Evolutionary conservation across 2,329 filamentous ascomycete species (phyloP), one percentile per base, ranked within the genome.

Genomic region (Fusarium sp.): DNA sequence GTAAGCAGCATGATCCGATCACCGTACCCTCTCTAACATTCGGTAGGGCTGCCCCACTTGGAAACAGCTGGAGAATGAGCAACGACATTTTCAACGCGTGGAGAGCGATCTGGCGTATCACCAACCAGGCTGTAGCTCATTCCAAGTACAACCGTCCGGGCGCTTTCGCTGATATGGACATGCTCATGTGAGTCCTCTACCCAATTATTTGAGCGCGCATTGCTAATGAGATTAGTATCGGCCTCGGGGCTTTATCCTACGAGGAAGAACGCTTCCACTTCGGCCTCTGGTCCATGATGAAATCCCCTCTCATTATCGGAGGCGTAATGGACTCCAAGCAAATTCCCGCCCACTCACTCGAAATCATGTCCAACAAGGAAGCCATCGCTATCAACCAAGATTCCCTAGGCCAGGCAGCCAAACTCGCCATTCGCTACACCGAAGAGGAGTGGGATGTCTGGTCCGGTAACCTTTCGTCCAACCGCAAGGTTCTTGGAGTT

Each of bases 321-420:
- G 82, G 80, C 2, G 81, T 80, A 0, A 75, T 85, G 49, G 80
- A 82, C 27, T 74, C 78, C 13, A 72, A 73, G 0, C 59, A 81
- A 5, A 82, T 84, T 0, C 78, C 80, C 2, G 59, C 75, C 0
- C 74, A 76, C 1, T 85, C 84, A 0, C 71, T 86, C 16, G 76
- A 77, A 8, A 77, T 85, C 18, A 74, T 86, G 48, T 79, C 78
- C 2, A 88, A 89, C 75, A 78, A 81, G 27, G 86, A 87, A 57
- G 82, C 87, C 24, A 85, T 90, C 25, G 83, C 83, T 0, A 85
- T 87, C 72, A 89, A 89, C 69, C 87, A 90, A 69, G 88, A 90
- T 70, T 63, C 82, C 0, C 75, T 89, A 0, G 86, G 82, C 0
- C 77, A 83, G 56, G 85, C 86, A 46, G 85, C 86, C 1, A 79